Conservation (phyloP, 805 yeast genomes). For the Spathaspora passalidarum region DNA sequence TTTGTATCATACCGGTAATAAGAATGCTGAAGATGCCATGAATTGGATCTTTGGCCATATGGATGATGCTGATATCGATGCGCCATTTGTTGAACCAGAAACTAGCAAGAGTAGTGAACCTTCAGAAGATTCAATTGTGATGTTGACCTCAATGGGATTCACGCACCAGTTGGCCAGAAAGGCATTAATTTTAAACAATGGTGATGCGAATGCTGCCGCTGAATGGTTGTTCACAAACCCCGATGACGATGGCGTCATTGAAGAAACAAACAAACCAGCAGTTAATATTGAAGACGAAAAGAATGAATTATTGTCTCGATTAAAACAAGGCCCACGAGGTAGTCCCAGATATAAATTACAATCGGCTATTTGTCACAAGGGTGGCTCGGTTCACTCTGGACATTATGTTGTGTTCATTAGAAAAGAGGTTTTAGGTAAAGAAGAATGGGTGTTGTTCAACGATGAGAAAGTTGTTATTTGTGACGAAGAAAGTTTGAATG, state of each 20-base stretch:
- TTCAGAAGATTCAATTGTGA: slow-evolving; percentile 39
- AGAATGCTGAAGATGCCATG: slow-evolving; percentile 68
- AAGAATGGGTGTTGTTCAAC: slow-evolving; percentile 75
- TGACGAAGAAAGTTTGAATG: slow-evolving; percentile 40
- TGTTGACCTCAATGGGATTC: slow-evolving; percentile 77
- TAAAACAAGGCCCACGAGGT: slow-evolving; percentile 4
- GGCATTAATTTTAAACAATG: slow-evolving; percentile 59
- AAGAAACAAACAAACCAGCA: slow-evolving; percentile 13
- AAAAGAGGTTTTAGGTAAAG: slow-evolving; percentile 33
- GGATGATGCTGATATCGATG: slow-evolving; percentile 80
- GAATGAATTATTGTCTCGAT: slow-evolving; percentile 12
- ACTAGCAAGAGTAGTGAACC: slow-evolving; percentile 10
- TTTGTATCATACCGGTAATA: slow-evolving; percentile 68
- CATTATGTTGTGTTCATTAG: slow-evolving; percentile 82
- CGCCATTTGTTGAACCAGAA: slow-evolving; percentile 41
- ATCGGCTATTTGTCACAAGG: slow-evolving; percentile 84
- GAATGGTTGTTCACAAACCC: slow-evolving; percentile 90
- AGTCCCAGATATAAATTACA: slow-evolving; percentile 43
- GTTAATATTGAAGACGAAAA: slow-evolving; percentile 28
- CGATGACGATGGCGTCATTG: slow-evolving; percentile 75
- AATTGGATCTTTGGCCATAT: slow-evolving; percentile 87
- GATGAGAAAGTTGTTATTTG: slow-evolving; percentile 81
- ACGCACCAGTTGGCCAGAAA: slow-evolving; percentile 59
- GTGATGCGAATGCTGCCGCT: slow-evolving; percentile 71
- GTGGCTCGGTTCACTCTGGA: slow-evolving; percentile 85